Evolutionary conservation across 345 rosid genomes (phyloP), one percentile per base, ranked within the genome.

Genomic region (Ceriops zippeliana): DNA sequence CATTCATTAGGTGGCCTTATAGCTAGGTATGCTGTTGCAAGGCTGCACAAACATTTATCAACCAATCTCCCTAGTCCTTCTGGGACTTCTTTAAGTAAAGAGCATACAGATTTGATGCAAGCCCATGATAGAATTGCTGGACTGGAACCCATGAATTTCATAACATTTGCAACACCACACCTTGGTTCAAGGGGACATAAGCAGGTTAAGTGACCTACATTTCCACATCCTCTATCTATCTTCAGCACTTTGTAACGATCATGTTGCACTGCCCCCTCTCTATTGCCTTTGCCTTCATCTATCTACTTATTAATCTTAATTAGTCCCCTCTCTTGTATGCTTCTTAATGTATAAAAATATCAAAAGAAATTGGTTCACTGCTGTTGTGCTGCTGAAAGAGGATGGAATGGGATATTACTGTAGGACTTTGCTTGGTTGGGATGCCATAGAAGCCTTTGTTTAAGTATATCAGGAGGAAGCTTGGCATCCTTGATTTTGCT

Each of bases 1-100:
- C 98, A 93, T 75, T 93, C 98, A 24, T 74, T 93, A 80, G 98
- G 98, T 31, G 98, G 98, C 56, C 92, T 93, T 76, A 79, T 93
- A 78, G 96, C 98, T 57, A 89, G 98, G 73, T 93, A 89, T 83
- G 97, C 97, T 57, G 72, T 93, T 61, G 97, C 96, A 38, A 88
- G 84, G 84, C 91, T 93, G 21, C 88, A 85, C 80, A 81, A 77
- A 75, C 70, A 73, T 62, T 58, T 72, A 60, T 64, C 78, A 30
- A 69, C 66, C 24, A 66, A 63, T 63, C 54, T 61, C 27, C 26
- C 76, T 5, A 62, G 42, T 54, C 27, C 56, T 71, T 16, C 75
- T 46, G 38, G 17, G 58, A 62, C 61, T 68, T 38, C 73, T 63
- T 32, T 65, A 28, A 62, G 46, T n/a, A 66, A 67, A 64, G 70